Evolutionary conservation across 768 basidiomycete species (phyloP).

Genomic region (Serendipita sp.): DNA sequence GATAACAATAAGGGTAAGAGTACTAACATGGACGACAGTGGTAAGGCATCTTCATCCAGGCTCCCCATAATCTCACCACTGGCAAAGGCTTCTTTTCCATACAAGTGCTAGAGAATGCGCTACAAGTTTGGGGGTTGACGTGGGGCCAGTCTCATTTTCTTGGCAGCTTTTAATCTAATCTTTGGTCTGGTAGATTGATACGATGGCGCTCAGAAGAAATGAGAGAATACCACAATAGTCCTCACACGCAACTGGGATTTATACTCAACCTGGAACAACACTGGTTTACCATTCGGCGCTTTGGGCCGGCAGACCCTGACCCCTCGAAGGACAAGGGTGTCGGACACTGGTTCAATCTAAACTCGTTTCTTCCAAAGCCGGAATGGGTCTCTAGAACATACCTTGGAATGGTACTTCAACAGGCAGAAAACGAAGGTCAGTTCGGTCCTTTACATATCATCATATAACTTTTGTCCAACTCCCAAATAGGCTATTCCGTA

Average conservation of each 20-base stretch:
- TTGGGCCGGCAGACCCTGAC: conserved; percentile 37
- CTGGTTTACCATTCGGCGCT: conserved; percentile 78
- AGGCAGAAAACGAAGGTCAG: conserved; percentile 70
- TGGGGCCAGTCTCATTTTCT: conserved; percentile 19
- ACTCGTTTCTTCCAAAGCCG: conserved; percentile 53
- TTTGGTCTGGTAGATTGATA: conserved; percentile 35
- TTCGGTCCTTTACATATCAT: conserved; percentile 14
- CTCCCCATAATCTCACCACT: background rate
- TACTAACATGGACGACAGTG: conserved; percentile 83
- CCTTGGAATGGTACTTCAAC: conserved; percentile 70
- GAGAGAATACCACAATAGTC: conserved; percentile 54
- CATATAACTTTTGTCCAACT: conserved; percentile 5
- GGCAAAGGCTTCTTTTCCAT: conserved; percentile 74
- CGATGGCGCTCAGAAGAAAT: conserved; percentile 77
- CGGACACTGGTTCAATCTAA: conserved; percentile 80
- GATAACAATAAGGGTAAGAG: conserved; percentile 28
- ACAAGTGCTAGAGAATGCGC: conserved; percentile 71
- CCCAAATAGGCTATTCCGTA: conserved; percentile 53
- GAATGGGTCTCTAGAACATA: conserved; percentile 76
- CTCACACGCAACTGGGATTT: conserved; percentile 71
- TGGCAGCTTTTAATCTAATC: background rate
- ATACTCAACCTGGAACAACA: conserved; percentile 75
- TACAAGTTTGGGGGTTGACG: conserved; percentile 74
- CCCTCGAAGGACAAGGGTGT: conserved; percentile 28
- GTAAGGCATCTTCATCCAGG: conserved; percentile 20